phyloP scores from a whole-genome alignment of 2,329 filamentous ascomycete species.

The Zelopaecilomyces penicillatus region DNA sequence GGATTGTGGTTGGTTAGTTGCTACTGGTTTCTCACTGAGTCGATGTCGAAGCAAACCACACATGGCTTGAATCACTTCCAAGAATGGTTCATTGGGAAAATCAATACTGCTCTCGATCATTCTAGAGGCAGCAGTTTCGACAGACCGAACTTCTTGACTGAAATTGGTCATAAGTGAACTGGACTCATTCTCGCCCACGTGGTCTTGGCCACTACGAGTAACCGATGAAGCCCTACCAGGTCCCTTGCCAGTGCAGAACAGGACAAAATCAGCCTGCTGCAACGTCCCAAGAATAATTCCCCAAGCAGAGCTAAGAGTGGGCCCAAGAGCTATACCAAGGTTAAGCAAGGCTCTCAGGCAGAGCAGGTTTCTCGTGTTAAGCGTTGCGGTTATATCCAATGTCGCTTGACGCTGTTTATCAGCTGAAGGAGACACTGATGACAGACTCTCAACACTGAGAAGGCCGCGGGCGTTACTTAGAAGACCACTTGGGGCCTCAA shows the following conservation, averaged over 20 bases:
- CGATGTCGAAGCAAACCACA: constrained; percentile 56
- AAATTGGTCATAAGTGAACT: constrained; percentile 55
- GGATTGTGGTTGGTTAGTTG: constrained; percentile 9
- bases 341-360: constrained; percentile 91
- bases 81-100: constrained; percentile 76
- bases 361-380: constrained; percentile 83
- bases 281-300: constrained; percentile 85
- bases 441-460: constrained; percentile 64
- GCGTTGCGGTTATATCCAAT: constrained; percentile 46
- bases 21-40: constrained; percentile 15
- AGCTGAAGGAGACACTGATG: constrained; percentile 43
- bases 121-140: constrained; percentile 77
- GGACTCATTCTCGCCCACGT: constrained; percentile 42
- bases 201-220: constrained; percentile 34
- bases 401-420: constrained; percentile 55
- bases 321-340: constrained; percentile 85
- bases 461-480: constrained; percentile 64
- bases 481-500: constrained; percentile 47
- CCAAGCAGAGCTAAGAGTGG: constrained; percentile 79
- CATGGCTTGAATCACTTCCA: constrained; percentile 66
- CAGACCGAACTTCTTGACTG: constrained; percentile 72
- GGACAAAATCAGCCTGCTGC: constrained; percentile 83
- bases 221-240: constrained; percentile 43
- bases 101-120: constrained; percentile 88
- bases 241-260: constrained; percentile 55